Percentiles rank a stretch among this genome's conserved stretches.
Evolutionary conservation across 179 eudicot species (phyloP).

Genomic region (Silene noctiflora): DNA sequence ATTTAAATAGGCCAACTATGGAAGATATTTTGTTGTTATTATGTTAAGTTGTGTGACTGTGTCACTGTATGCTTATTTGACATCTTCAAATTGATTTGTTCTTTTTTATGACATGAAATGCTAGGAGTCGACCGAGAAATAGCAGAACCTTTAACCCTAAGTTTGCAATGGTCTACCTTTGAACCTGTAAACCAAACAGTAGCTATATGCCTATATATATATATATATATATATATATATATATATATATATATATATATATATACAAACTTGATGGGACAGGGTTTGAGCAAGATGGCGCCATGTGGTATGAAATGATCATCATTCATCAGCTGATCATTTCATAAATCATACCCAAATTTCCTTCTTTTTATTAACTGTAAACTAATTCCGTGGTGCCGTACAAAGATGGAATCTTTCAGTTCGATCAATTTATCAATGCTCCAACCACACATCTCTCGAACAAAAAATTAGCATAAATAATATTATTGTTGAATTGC

Average conservation of each 20-base stretch:
- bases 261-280: not conserved
- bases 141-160: not conserved
- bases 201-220: not conserved
- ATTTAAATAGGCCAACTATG: not conserved
- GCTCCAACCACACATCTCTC: not conserved
- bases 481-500: not conserved
- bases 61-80: not conserved
- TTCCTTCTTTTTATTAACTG: too few relatives aligned
- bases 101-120: not conserved
- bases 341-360: too few relatives aligned
- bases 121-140: too few relatives aligned
- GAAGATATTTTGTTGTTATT: not conserved
- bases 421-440: too few relatives aligned
- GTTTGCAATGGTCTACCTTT: not conserved
- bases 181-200: not conserved
- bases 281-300: too few relatives aligned
- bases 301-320: too few relatives aligned
- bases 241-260: too few relatives aligned
- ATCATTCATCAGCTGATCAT: too few relatives aligned
- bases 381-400: too few relatives aligned
- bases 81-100: not conserved
- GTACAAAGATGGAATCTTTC: too few relatives aligned
- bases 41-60: not conserved
- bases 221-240: too few relatives aligned
- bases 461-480: not conserved